Evolutionary conservation across 1,284 basidiomycete species (phyloP).

Genomic region (Pascua guehoae): DNA sequence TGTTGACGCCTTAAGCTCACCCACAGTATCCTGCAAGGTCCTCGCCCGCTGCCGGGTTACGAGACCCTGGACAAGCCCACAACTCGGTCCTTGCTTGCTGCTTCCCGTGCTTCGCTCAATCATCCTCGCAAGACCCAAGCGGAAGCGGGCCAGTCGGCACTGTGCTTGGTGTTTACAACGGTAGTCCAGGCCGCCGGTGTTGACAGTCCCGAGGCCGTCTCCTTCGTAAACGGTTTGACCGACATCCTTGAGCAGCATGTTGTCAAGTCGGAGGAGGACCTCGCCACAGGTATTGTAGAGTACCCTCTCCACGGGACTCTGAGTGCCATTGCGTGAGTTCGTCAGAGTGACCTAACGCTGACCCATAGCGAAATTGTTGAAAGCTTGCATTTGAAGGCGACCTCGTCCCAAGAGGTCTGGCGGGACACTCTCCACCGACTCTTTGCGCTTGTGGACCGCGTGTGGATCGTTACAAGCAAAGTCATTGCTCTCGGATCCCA

Average conservation of each 20-base stretch:
- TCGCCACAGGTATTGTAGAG: constrained; percentile 34
- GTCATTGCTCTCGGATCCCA: constrained; percentile 37
- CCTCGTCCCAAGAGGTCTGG: constrained; percentile 21
- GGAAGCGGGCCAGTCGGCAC: constrained; percentile 42
- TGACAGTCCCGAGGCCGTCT: constrained; percentile 1
- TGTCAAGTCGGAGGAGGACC: constrained; percentile 25
- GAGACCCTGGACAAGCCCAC: constrained; percentile 18
- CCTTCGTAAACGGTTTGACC: constrained; percentile 27
- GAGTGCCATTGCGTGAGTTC: constrained; percentile 34
- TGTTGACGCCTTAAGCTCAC: not conserved
- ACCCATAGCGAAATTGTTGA: constrained; percentile 25
- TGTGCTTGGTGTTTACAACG: constrained; percentile 40
- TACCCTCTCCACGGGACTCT: constrained; percentile 43
- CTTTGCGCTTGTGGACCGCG: constrained; percentile 24
- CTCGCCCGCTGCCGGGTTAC: constrained; percentile 37
- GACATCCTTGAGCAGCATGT: constrained; percentile 32
- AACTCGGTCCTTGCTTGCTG: constrained; percentile 19
- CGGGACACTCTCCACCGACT: constrained; percentile 25
- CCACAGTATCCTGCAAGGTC: constrained; percentile 33
- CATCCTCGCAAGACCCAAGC: constrained; percentile 46
- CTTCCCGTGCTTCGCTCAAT: constrained; percentile 31
- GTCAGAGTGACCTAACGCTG: not conserved
- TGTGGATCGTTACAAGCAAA: constrained; percentile 39
- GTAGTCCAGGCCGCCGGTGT: constrained; percentile 18
- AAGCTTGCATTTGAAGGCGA: constrained; percentile 18